Conservation (phyloP, 2,329 filamentous ascomycete species). For the Huntiella moniliformis region DNA sequence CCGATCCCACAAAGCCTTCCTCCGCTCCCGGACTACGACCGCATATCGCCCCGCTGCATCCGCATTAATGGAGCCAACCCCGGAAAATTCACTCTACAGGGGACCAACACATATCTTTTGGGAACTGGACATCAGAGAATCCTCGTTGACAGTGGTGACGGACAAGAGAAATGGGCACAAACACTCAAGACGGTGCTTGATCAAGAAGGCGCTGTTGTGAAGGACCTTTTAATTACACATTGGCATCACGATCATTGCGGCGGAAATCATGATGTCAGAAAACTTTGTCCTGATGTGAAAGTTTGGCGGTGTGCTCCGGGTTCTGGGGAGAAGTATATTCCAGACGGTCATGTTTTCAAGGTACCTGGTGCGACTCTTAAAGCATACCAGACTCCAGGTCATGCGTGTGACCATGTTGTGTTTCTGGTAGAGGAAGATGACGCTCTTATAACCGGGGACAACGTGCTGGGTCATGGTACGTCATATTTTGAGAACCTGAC, state of each 20-base stretch:
- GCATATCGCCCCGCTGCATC: constrained; percentile 59
- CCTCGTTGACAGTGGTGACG: constrained; percentile 81
- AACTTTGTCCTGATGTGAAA: constrained; percentile 39
- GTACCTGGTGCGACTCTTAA: constrained; percentile 46
- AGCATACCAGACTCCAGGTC: constrained; percentile 44
- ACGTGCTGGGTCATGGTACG: constrained; percentile 72
- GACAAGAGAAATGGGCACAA: constrained; percentile 51
- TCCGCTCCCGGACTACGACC: constrained; percentile 52
- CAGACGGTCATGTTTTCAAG: constrained; percentile 33
- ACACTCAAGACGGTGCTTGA: constrained; percentile 45
- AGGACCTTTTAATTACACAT: constrained; percentile 64
- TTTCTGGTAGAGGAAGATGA: constrained; percentile 62
- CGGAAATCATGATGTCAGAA: constrained; percentile 52
- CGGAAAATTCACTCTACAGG: constrained; percentile 55
- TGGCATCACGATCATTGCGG: constrained; percentile 80
- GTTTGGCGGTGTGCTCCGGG: constrained; percentile 45
- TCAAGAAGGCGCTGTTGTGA: constrained; percentile 48
- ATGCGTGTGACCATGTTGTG: constrained; percentile 66
- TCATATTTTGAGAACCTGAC: constrained; percentile 65
- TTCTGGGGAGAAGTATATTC: constrained; percentile 26
- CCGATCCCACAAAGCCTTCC: constrained; percentile 23
- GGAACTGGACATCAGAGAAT: constrained; percentile 56
- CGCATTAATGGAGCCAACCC: constrained; percentile 83
- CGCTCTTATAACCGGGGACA: constrained; percentile 77
- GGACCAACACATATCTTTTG: constrained; percentile 89